A percentile compares a stretch with the other conserved stretches of the same genome.
Conservation (phyloP, 2,329 filamentous ascomycete species). For the Aspergillus alliaceus region DNA sequence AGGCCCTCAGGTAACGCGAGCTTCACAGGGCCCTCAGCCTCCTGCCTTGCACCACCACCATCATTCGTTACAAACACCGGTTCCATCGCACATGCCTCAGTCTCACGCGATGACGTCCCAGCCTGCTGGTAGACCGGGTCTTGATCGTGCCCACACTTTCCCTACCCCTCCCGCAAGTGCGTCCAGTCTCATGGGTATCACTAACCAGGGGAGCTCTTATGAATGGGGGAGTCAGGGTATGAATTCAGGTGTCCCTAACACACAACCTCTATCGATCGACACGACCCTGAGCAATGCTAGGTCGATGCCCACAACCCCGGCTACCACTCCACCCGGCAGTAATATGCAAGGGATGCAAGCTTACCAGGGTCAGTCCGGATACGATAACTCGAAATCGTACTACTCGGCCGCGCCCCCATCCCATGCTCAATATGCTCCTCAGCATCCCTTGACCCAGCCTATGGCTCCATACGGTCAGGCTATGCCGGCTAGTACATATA, state of each 20-base stretch:
- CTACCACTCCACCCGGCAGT: constrained; percentile 81
- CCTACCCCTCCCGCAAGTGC: constrained; percentile 91
- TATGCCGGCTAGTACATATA: constrained; percentile 58
- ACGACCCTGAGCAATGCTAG: constrained; percentile 74
- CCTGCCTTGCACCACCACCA: constrained; percentile 59
- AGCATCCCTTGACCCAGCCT: constrained; percentile 59
- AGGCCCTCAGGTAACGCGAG: constrained; percentile 43
- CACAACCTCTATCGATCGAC: constrained; percentile 77
- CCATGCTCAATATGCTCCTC: constrained; percentile 67
- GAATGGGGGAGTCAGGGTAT: constrained; percentile 73
- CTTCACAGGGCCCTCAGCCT: constrained; percentile 68
- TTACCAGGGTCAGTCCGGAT: constrained; percentile 71
- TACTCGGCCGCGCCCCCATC: constrained; percentile 70
- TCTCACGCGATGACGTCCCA: constrained; percentile 63
- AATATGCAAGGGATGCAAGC: constrained; percentile 75
- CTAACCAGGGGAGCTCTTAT: constrained; percentile 70
- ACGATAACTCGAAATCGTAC: constrained; percentile 75
- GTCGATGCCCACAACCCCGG: constrained; percentile 87
- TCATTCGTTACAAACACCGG: constrained; percentile 58
- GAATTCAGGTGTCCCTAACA: constrained; percentile 59
- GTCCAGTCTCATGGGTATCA: constrained; percentile 80
- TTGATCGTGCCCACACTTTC: constrained; percentile 89
- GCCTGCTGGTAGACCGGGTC: constrained; percentile 59
- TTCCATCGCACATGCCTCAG: constrained; percentile 64
- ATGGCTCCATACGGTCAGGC: constrained; percentile 66